phyloP scores from a whole-genome alignment of 2,329 filamentous ascomycete species.

The Xylaria sp. region DNA sequence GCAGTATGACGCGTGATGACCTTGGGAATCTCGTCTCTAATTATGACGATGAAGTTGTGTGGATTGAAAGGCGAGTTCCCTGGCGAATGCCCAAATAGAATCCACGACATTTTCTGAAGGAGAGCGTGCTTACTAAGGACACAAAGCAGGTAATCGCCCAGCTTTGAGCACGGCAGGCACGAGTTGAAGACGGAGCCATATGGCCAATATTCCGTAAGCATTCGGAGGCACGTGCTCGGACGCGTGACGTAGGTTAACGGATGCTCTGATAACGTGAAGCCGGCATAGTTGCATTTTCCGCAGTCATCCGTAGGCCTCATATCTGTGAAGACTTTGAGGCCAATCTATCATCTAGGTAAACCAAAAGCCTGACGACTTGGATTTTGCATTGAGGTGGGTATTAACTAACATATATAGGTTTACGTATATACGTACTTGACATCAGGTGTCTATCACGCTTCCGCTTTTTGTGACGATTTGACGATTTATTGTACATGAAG shows the following conservation, averaged over 20 bases:
- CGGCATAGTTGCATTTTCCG: not conserved
- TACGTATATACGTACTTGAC: not conserved
- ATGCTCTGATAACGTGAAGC: not conserved
- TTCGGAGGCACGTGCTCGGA: not conserved
- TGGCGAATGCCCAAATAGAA: not conserved
- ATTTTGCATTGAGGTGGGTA: constrained; percentile 9
- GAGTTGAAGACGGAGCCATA: not conserved
- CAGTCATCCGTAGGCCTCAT: not conserved
- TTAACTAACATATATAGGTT: not conserved
- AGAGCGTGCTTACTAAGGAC: not conserved
- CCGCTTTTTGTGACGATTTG: constrained; percentile 9
- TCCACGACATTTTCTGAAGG: too few relatives aligned
- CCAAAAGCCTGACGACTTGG: not conserved
- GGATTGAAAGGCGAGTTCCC: not conserved
- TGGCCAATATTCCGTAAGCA: not conserved
- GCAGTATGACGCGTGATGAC: not conserved
- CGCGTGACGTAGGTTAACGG: not conserved
- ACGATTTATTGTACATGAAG: constrained; percentile 4
- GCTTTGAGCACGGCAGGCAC: not conserved
- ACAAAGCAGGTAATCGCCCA: not conserved
- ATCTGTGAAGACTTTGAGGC: not conserved
- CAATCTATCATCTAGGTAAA: not conserved
- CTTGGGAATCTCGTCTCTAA: not conserved
- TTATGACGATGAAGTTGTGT: not conserved
- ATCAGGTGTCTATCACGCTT: not conserved